Base-by-base conservation (phyloP, 345 rosid genomes). In the Euphorbia tirucalli region DNA sequence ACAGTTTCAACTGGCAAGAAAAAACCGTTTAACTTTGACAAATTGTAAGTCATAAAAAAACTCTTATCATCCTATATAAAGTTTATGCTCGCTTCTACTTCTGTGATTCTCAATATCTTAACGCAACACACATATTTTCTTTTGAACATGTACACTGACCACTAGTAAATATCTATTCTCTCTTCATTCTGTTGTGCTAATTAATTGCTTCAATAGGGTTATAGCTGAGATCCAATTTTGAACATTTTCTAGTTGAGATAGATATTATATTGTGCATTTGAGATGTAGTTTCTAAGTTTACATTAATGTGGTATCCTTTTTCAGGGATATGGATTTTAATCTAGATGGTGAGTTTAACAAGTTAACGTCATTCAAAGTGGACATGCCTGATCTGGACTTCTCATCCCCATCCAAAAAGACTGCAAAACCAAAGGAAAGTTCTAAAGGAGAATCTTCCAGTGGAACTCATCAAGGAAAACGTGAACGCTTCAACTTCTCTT, bases 361-460 rank as follows among this genome's bases (percentile, higher is more conserved):
- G 83, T 63, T 89, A 37, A 74, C 96, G 72, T 88, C 96, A 21
- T 86, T 92, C 79, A 87, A 89, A 81, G 74, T 85, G 73, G 92
- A 90, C 78, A 84, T 89, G 89, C 80, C 89, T 65, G 97, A 90
- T 71, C 85, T 95, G 81, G 92, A 90, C 79, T 89, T 95, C 83
- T 81, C 92, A 46, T 70, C 82, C 75, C 79, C 93, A 61, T 64
- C 87, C 55, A 79, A 82, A 69, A 80, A 82, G 65, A 66, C 79
- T 75, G 72, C 87, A 77, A 88, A 87, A 74, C 18, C 75, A 52
- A 90, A 86, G 84, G 88, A 80, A 39, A 83, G 71, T 74, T 75
- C 81, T 78, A 81, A 82, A 66, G 89, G 80, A 59, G 87, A 85
- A 78, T 71, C 78, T 56, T 46, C 83, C 16, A 72, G 57, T 8